A percentile compares a stretch with the other conserved stretches of the same genome.
These are phyloP conservation scores for Persicaria maculosa DNA, from an alignment of 148 eudicot genomes.

Conservation along the genomic window DNA sequence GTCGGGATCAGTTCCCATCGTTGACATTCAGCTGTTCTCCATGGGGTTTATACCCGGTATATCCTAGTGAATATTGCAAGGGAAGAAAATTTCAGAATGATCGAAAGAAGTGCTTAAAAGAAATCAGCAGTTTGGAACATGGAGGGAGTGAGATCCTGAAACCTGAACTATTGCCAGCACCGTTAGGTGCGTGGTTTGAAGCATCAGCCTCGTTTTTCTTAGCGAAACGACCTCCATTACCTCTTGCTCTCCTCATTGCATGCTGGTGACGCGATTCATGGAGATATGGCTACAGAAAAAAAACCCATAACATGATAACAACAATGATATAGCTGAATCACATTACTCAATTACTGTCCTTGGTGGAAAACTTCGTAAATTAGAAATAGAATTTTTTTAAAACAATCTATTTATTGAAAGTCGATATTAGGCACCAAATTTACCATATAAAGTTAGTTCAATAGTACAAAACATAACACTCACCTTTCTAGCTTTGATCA, in stretches of 20 bases:
- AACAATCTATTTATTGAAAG: too few relatives aligned
- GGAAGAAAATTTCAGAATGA: too few relatives aligned
- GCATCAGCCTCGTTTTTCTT: conserved; percentile 47
- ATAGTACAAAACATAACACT: neutral
- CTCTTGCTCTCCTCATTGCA: conserved; percentile 81
- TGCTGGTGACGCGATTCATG: conserved; percentile 53
- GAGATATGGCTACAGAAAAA: conserved; percentile 38
- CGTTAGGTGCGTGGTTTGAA: conserved; percentile 22
- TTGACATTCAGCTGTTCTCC: conserved; percentile 15
- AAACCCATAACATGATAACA: neutral
- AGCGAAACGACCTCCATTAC: conserved; percentile 86
- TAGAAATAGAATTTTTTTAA: too few relatives aligned
- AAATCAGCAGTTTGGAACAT: neutral
- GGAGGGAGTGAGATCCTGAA: conserved; percentile 13
- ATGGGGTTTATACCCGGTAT: conserved; percentile 13
- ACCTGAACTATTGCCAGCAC: conserved; percentile 24
- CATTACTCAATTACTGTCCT: too few relatives aligned
- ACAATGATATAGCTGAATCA: neutral
- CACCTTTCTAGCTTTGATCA: conserved; percentile 49
- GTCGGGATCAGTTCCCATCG: neutral
- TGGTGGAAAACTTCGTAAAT: too few relatives aligned
- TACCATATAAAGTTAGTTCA: too few relatives aligned
- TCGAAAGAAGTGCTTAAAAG: too few relatives aligned
- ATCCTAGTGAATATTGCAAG: conserved; percentile 11
- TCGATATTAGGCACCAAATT: too few relatives aligned